Conservation (phyloP, 257 asterid genomes). For the Gentiana straminea region DNA sequence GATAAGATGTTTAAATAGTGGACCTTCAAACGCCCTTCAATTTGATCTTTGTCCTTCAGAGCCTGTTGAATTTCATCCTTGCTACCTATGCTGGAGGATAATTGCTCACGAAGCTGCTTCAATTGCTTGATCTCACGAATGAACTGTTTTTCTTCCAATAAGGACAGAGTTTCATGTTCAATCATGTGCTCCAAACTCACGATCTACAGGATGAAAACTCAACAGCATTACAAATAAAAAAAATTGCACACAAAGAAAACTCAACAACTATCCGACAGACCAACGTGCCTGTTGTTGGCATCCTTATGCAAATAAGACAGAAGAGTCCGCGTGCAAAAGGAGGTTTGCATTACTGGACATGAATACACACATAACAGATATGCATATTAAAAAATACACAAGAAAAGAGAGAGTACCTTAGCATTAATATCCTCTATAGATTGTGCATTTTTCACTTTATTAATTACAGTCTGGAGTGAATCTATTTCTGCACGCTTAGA, state of each 20-base stretch:
- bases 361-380: too few species aligned
- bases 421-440: slow-evolving; percentile 70
- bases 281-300: too few species aligned
- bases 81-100: slow-evolving; percentile 75
- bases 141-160: slow-evolving; percentile 75
- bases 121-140: slow-evolving; percentile 88
- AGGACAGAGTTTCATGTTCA: slow-evolving; percentile 75
- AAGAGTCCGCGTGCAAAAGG: too few species aligned
- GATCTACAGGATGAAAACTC: slow-evolving; percentile 36
- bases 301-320: too few species aligned
- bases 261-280: too few species aligned
- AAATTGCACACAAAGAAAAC: too few species aligned
- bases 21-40: slow-evolving; percentile 76
- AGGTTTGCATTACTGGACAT: too few species aligned
- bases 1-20: not conserved
- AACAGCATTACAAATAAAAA: not conserved
- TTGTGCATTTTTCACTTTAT: slow-evolving; percentile 86
- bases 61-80: slow-evolving; percentile 86
- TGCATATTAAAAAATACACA: not conserved
- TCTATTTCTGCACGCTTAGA: slow-evolving; percentile 76
- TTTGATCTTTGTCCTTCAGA: slow-evolving; percentile 59
- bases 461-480: slow-evolving; percentile 57
- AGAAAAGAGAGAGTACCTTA: slow-evolving; percentile 32
- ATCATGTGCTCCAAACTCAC: slow-evolving; percentile 59
- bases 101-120: slow-evolving; percentile 78